Evolutionary conservation across 345 rosid species (phyloP).

Genomic region (Combretum micranthum): DNA sequence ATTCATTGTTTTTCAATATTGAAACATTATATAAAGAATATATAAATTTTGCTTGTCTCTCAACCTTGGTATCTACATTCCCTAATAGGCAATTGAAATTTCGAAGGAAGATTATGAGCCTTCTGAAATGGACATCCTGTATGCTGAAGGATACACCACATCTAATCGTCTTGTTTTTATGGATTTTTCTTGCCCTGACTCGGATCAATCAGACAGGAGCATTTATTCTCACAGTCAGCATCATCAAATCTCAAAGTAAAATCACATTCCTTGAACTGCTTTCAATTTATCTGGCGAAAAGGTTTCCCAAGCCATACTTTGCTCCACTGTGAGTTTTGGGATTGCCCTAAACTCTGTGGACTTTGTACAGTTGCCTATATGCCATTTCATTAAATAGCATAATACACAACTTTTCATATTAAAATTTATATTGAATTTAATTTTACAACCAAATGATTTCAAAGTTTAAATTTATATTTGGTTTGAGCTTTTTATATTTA

Average conservation of each 20-base stretch:
- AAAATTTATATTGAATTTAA: too few relatives aligned
- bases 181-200: constrained; percentile 63
- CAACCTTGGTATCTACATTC: constrained; percentile 3
- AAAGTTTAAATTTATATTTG: too few relatives aligned
- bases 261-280: neutral
- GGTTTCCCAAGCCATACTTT: too few relatives aligned
- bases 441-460: too few relatives aligned
- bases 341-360: too few relatives aligned
- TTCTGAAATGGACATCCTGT: constrained; percentile 73
- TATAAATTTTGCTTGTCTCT: neutral
- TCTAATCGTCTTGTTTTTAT: constrained; percentile 62
- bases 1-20: too few relatives aligned
- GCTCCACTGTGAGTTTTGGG: too few relatives aligned
- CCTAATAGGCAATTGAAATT: constrained; percentile 66
- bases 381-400: too few relatives aligned
- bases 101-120: constrained; percentile 64
- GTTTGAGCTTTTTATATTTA: too few relatives aligned
- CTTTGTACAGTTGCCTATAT: too few relatives aligned
- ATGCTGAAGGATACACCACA: constrained; percentile 65
- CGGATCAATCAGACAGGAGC: constrained; percentile 17
- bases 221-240: constrained; percentile 29
- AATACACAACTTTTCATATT: too few relatives aligned
- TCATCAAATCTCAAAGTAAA: constrained; percentile 48
- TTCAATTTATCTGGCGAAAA: neutral
- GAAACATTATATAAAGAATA: too few relatives aligned